Evolutionary conservation across 2,329 filamentous ascomycete species (phyloP).

Genomic region (Colletotrichum lindemuthianum): DNA sequence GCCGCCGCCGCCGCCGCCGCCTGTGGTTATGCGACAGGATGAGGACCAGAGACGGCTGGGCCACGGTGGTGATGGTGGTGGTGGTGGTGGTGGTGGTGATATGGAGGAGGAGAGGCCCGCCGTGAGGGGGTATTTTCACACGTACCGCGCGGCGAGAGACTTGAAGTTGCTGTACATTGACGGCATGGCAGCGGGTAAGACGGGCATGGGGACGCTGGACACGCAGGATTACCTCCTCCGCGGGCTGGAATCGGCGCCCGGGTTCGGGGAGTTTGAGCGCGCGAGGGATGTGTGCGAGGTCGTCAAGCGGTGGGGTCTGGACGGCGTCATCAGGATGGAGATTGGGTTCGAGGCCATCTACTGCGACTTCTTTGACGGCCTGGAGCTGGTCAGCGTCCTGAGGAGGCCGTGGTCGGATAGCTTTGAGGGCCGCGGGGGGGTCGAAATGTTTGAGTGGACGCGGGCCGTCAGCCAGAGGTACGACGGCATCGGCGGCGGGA

Average conservation of each 20-base stretch:
- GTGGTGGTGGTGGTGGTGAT: slow-evolving; percentile 16
- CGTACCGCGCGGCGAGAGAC: slow-evolving; percentile 67
- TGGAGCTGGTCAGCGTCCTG: slow-evolving; percentile 49
- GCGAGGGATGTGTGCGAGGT: slow-evolving; percentile 67
- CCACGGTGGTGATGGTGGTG: slow-evolving; percentile 17
- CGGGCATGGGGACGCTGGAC: slow-evolving; percentile 72
- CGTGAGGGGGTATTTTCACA: slow-evolving; percentile 71
- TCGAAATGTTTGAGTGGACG: slow-evolving; percentile 52
- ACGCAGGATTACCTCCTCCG: slow-evolving; percentile 71
- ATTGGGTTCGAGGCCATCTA: slow-evolving; percentile 77
- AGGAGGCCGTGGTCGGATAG: slow-evolving; percentile 42
- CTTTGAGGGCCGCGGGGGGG: slow-evolving; percentile 31
- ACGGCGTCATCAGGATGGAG: slow-evolving; percentile 75
- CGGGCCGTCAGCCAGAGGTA: slow-evolving; percentile 57
- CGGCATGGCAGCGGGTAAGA: slow-evolving; percentile 75
- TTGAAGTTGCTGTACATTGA: slow-evolving; percentile 75
- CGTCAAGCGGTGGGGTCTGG: slow-evolving; percentile 64
- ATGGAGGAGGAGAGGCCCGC: background rate
- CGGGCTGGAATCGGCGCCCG: slow-evolving; percentile 42
- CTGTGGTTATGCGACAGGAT: background rate
- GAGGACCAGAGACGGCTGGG: background rate
- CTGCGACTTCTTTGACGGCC: slow-evolving; percentile 65
- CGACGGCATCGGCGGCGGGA: slow-evolving; percentile 53
- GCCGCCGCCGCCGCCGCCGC: slow-evolving; percentile 7
- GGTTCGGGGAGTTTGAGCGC: slow-evolving; percentile 56